Base-by-base conservation (phyloP, 345 rosid genomes). In the Arabis alpina region DNA sequence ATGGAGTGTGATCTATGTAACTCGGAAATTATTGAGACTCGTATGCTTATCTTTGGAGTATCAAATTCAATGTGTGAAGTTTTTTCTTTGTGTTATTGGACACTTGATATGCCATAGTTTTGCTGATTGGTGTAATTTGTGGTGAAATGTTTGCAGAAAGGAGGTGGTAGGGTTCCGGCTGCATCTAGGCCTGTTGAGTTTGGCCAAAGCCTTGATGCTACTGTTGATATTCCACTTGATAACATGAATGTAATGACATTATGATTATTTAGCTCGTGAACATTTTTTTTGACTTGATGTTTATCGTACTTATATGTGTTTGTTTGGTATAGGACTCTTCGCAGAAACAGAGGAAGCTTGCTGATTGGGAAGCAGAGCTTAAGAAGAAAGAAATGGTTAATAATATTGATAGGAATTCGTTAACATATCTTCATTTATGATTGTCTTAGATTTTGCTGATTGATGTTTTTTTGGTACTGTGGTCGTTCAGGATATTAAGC, bases 301-400 rank as follows among this genome's bases (percentile, higher is more conserved):
- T 76, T 50, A 45, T 58, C 71, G 66, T n/a, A 78, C 8, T 36
- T 60, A 0, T 64, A 1, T 66, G 14, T 69, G 76, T 56, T 41
- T 71, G 25, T 25, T 54, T 70, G 75, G 7, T 79, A 65, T 64
- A 89, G 92, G 96, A 84, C 65, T 70, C 87, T 50, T 88, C 84
- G 74, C 81, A 86, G 66, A 95, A 85, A 68, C 90, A 74, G 71
- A 92, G 80, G 73, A 91, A 92, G 68, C 91, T 95, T 50, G 85
- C 89, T 59, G 72, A 87, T 2, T 87, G 97, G 98, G 99, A 95
- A 82, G 88, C 94, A 12, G 98, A 95, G 69, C 89, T 95, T 71
- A 95, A 84, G 64, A 87, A 84, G 85, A 90, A 84, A 76, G 95
- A 88, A 82, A 83, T 72, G 88, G 93, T 90, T 23, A 4, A 48